Conservation (phyloP, 1,139 yeast species). For the Saccharomyces pastorianus region DNA sequence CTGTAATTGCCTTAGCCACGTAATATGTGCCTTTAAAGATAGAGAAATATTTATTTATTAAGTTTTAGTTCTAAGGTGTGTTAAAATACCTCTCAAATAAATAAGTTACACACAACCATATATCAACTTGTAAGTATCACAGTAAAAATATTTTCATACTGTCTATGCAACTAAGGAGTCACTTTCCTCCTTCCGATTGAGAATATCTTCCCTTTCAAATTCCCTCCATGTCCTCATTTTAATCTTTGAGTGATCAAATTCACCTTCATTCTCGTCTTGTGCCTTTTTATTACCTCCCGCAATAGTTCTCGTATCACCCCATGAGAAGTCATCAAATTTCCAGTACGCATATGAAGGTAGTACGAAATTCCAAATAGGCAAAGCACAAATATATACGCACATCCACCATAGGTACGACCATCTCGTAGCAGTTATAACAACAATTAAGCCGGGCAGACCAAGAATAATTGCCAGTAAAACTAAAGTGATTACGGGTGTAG, state of each 20-base stretch:
- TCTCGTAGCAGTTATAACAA: constrained; percentile 82
- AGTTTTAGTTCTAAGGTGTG: not conserved
- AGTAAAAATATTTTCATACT: not conserved
- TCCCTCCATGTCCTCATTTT: constrained; percentile 93
- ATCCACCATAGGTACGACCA: constrained; percentile 74
- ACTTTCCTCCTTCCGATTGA: not conserved
- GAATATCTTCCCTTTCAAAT: constrained; percentile 31
- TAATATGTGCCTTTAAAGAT: no score
- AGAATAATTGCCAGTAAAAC: constrained; percentile 72
- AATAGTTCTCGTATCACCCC: constrained; percentile 95
- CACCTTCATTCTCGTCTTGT: constrained; percentile 68
- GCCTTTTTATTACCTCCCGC: constrained; percentile 55
- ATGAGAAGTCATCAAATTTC: constrained; percentile 96
- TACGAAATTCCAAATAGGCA: constrained; percentile 93
- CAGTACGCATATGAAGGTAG: constrained; percentile 85
- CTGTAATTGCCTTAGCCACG: not conserved
- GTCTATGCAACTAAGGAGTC: not conserved
- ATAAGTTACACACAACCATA: not conserved
- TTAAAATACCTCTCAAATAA: not conserved
- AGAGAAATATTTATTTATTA: no score
- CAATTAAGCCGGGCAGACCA: constrained; percentile 83
- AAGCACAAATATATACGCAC: constrained; percentile 67
- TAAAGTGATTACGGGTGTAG: constrained; percentile 77
- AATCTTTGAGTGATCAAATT: constrained; percentile 80
- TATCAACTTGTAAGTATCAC: not conserved